Evolutionary conservation across 2,329 filamentous ascomycete species (phyloP).

Genomic region (Claviceps africana): DNA sequence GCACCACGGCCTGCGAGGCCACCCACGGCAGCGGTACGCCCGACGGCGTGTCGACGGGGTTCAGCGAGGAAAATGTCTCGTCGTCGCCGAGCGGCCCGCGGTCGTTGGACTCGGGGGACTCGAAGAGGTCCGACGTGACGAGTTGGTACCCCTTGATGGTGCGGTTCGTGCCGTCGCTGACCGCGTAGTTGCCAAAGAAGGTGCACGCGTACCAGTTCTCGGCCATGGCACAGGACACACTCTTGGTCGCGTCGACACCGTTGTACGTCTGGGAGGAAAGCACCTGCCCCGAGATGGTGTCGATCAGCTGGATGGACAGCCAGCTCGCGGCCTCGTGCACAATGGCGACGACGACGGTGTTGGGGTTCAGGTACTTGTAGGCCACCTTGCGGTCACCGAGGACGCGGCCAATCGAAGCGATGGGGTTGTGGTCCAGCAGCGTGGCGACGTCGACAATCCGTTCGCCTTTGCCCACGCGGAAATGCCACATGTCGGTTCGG

Average conservation of each 20-base stretch:
- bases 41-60: constrained; percentile 43
- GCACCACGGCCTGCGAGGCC: constrained; percentile 65
- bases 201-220: constrained; percentile 96
- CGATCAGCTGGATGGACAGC: constrained; percentile 65
- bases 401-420: constrained; percentile 90
- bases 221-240: constrained; percentile 63
- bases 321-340: constrained; percentile 42
- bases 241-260: constrained; percentile 59
- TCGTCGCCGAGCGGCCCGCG: constrained; percentile 61
- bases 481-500: constrained; percentile 53
- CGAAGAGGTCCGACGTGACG: constrained; percentile 77
- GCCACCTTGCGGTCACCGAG: constrained; percentile 83
- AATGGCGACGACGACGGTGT: constrained; percentile 63
- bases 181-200: constrained; percentile 49
- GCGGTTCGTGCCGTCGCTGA: constrained; percentile 38
- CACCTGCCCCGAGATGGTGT: constrained; percentile 72
- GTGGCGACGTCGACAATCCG: constrained; percentile 54
- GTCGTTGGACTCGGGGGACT: constrained; percentile 71
- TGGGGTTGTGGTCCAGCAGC: constrained; percentile 63
- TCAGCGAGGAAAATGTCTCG: constrained; percentile 64
- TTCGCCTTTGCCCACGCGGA: constrained; percentile 51
- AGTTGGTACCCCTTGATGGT: constrained; percentile 73
- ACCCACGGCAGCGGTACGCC: constrained; percentile 55
- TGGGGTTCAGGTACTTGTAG: constrained; percentile 94
- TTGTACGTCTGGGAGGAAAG: constrained; percentile 57